phyloP scores from a whole-genome alignment of 1,284 basidiomycete genomes.

The Leccinum griseonigrum region DNA sequence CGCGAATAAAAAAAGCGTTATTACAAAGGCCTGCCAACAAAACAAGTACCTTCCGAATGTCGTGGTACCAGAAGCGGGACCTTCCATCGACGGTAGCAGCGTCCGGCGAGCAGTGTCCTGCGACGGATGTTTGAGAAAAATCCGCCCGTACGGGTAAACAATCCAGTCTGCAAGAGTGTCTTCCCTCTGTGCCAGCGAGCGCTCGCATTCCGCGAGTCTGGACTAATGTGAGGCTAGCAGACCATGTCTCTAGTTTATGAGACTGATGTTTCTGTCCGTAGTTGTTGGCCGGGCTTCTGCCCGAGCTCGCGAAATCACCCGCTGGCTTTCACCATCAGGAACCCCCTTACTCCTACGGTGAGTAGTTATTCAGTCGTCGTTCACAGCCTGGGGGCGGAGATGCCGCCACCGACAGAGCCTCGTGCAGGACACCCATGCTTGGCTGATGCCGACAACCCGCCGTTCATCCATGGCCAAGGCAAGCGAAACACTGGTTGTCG shows the following conservation, averaged over 20 bases:
- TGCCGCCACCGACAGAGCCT: neutral
- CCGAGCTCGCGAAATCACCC: constrained; percentile 22
- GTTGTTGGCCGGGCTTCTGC: constrained; percentile 23
- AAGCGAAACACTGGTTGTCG: neutral
- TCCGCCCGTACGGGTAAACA: neutral
- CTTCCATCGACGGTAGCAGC: neutral
- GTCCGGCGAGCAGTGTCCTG: neutral
- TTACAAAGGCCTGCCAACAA: neutral
- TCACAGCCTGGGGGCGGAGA: constrained; percentile 25
- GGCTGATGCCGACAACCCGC: neutral
- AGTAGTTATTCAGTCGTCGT: constrained; percentile 18
- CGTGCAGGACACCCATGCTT: constrained; percentile 1
- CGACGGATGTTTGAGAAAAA: constrained; percentile 22
- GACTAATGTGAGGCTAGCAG: constrained; percentile 26
- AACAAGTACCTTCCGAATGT: constrained; percentile 1
- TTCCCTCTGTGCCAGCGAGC: neutral
- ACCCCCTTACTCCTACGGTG: constrained; percentile 26
- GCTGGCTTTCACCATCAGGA: constrained; percentile 27
- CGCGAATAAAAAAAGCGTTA: neutral
- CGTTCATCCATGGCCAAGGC: neutral
- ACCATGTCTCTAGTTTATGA: neutral
- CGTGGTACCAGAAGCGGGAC: neutral
- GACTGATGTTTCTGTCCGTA: constrained; percentile 15
- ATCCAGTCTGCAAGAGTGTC: neutral
- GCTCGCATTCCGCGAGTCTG: constrained; percentile 23